Evolutionary conservation across 2,329 filamentous ascomycete genomes (phyloP).

Genomic region (Talaromyces amestolkiae): DNA sequence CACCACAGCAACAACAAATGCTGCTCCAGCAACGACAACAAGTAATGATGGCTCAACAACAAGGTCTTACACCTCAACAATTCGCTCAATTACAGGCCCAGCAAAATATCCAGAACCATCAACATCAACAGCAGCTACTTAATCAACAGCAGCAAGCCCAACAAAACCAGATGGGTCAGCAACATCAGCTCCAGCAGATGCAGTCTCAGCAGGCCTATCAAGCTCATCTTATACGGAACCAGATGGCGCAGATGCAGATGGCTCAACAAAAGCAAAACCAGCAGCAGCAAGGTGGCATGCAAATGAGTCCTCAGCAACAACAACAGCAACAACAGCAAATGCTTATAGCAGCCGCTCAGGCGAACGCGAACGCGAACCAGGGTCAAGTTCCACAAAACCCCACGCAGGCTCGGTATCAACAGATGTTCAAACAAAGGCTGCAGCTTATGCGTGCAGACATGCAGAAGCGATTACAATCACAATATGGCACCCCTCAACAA

Average conservation of each 20-base stretch:
- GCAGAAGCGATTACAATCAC: conserved; percentile 35
- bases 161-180: conserved; percentile 28
- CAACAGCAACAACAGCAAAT: conserved; percentile 40
- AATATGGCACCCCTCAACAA: conserved; percentile 39
- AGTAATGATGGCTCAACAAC: conserved; percentile 36
- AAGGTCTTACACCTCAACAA: conserved; percentile 42
- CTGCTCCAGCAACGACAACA: conserved; percentile 41
- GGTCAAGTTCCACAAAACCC: conserved; percentile 34
- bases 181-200: conserved; percentile 28
- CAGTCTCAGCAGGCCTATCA: conserved; percentile 25
- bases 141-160: conserved; percentile 33
- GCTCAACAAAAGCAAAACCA: conserved; percentile 27
- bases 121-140: conserved; percentile 33
- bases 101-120: conserved; percentile 46
- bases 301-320: conserved; percentile 27
- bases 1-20: conserved; percentile 41
- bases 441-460: conserved; percentile 38
- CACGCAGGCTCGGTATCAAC: conserved; percentile 34
- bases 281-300: conserved; percentile 22
- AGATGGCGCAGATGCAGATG: conserved; percentile 30
- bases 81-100: conserved; percentile 45
- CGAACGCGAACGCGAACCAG: conserved; percentile 35
- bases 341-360: conserved; percentile 39
- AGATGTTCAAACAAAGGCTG: conserved; percentile 38
- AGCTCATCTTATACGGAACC: conserved; percentile 20